Percentiles rank a stretch among this genome's conserved stretches.
These are phyloP conservation scores for Geotrichum europaeum DNA, from an alignment of 1,139 yeast genomes.

Conservation along the genomic window DNA sequence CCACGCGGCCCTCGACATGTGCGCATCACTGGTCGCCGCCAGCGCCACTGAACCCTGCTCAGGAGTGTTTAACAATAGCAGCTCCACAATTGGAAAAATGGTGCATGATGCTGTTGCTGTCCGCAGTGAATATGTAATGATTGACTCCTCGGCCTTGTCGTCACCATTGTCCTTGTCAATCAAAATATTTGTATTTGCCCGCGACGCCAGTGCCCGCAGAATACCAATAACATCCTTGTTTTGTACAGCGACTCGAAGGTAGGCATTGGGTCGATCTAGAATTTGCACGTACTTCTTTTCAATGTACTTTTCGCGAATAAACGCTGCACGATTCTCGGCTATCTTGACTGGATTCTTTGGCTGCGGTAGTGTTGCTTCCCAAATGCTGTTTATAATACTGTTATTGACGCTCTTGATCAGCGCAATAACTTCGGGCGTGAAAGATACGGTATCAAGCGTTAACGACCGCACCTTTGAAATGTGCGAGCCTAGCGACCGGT, in stretches of 20 bases:
- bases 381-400: constrained; percentile 52
- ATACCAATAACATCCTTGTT: constrained; percentile 31
- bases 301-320: constrained; percentile 39
- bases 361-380: constrained; percentile 45
- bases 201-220: constrained; percentile 37
- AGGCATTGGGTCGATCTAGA: constrained; percentile 35
- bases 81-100: constrained; percentile 65
- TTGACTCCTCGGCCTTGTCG: constrained; percentile 23
- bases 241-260: constrained; percentile 34
- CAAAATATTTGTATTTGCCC: constrained; percentile 37
- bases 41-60: constrained; percentile 7
- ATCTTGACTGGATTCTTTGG: constrained; percentile 37
- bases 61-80: constrained; percentile 62
- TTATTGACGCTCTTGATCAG: constrained; percentile 60
- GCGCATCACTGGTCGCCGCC: neutral
- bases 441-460: constrained; percentile 62
- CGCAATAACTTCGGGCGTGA: constrained; percentile 60
- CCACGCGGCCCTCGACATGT: neutral
- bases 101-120: constrained; percentile 25
- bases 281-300: constrained; percentile 36
- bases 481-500: constrained; percentile 68
- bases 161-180: constrained; percentile 23
- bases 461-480: constrained; percentile 73
- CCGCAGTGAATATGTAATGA: constrained; percentile 30
- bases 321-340: constrained; percentile 34